Conservation (phyloP, 768 basidiomycete species). For the Inosperma sp. region DNA sequence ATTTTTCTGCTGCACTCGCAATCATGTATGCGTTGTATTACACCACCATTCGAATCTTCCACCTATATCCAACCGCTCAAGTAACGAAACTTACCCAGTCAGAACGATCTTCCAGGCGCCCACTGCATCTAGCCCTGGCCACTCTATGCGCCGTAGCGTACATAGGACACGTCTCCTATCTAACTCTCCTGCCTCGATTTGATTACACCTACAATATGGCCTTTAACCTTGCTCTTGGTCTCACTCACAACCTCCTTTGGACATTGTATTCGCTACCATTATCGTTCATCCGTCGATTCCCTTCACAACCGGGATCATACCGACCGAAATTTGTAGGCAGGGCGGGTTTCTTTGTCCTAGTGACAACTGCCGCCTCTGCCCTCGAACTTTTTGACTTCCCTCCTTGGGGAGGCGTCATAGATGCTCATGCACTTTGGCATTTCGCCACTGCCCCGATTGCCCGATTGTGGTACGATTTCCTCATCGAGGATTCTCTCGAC, state of each 20-base stretch:
- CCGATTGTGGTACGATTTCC: conserved; percentile 80
- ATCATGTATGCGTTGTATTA: conserved; percentile 81
- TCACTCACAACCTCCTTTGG: conserved; percentile 83
- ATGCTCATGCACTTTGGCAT: conserved; percentile 95
- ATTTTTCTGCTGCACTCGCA: conserved; percentile 87
- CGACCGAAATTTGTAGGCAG: conserved; percentile 51
- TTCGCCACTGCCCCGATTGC: conserved; percentile 75
- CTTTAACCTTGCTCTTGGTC: conserved; percentile 74
- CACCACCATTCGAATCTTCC: conserved; percentile 70
- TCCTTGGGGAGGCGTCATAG: conserved; percentile 66
- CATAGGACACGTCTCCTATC: conserved; percentile 72
- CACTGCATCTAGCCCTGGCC: conserved; percentile 40
- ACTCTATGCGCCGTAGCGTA: conserved; percentile 51
- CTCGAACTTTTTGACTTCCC: conserved; percentile 93
- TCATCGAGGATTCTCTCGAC: conserved; percentile 68
- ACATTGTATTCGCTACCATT: conserved; percentile 59
- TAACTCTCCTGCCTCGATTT: conserved; percentile 71
- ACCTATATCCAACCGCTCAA: conserved; percentile 53
- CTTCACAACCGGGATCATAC: conserved; percentile 49
- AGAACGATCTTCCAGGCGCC: conserved; percentile 19
- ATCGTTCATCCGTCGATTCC: conserved; percentile 51
- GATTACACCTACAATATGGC: conserved; percentile 92
- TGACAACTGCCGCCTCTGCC: conserved; percentile 69
- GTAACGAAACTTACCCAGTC: conserved; percentile 25
- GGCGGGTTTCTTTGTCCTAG: conserved; percentile 55